Percentiles rank a stretch among this genome's conserved stretches.
Evolutionary conservation across 352 stramenopile genomes (phyloP).

Genomic region (Thraustotheca clavata): DNA sequence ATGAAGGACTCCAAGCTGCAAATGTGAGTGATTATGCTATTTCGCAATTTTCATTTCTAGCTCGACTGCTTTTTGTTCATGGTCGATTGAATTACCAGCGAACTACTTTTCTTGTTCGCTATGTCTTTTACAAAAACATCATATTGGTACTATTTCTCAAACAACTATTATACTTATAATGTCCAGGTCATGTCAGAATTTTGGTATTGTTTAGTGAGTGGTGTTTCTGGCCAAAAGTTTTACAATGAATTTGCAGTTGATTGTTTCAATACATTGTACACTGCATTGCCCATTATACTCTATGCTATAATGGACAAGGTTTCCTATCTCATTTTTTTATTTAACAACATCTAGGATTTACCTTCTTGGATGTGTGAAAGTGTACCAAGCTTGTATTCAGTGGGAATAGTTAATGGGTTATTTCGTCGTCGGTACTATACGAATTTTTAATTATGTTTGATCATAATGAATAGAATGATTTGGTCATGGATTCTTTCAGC

Average conservation of each 20-base stretch:
- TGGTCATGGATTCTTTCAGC: constrained; percentile 12
- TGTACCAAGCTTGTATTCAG: constrained; percentile 6
- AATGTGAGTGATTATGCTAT: constrained; percentile 93
- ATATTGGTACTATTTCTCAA: constrained; percentile 58
- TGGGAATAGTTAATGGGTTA: not conserved
- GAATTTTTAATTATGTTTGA: not conserved
- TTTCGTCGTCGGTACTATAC: not conserved
- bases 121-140: constrained; percentile 99
- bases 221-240: constrained; percentile 84
- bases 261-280: constrained; percentile 93
- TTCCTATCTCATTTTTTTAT: not conserved
- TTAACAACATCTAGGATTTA: not conserved
- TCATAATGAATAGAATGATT: constrained; percentile 8
- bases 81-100: constrained; percentile 96
- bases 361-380: constrained; percentile 14
- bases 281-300: constrained; percentile 56
- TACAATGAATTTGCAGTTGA: constrained; percentile 73
- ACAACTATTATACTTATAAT: no score
- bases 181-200: constrained; percentile 76
- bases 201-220: constrained; percentile 87
- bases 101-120: constrained; percentile 89
- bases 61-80: constrained; percentile 93
- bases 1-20: constrained; percentile 96
- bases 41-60: constrained; percentile 93
- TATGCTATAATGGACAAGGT: constrained; percentile 19